Percentiles rank a stretch among this genome's conserved stretches.
These are phyloP conservation scores for Nidula niveotomentosa DNA, from an alignment of 1,284 basidiomycete genomes.

Conservation along the genomic window DNA sequence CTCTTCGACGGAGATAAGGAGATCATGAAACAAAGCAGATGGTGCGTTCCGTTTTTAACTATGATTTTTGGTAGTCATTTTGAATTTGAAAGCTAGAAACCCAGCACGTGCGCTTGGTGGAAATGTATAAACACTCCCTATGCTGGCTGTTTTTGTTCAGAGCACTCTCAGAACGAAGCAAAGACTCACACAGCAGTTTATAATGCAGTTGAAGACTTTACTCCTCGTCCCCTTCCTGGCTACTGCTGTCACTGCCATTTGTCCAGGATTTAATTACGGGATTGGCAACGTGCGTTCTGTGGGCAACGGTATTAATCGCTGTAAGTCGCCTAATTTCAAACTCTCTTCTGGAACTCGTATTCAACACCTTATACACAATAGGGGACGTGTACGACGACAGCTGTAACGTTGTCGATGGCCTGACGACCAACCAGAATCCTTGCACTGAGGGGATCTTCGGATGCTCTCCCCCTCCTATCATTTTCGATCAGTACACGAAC, in stretches of 20 bases:
- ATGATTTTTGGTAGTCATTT: too few relatives aligned
- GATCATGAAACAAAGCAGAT: too few relatives aligned
- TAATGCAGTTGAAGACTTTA: not conserved
- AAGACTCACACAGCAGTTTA: too few relatives aligned
- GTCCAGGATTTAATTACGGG: constrained; percentile 22
- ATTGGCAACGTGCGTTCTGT: constrained; percentile 20
- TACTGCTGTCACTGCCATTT: constrained; percentile 14
- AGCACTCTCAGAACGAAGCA: too few relatives aligned
- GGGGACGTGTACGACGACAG: constrained; percentile 20
- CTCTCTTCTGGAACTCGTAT: constrained; percentile 4
- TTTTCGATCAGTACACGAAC: constrained; percentile 19
- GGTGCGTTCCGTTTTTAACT: too few relatives aligned
- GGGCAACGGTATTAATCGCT: constrained; percentile 15
- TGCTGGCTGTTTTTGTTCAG: too few relatives aligned
- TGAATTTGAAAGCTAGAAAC: too few relatives aligned
- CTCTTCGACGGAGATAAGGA: too few relatives aligned
- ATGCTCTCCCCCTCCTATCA: constrained; percentile 23
- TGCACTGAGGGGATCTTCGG: constrained; percentile 25
- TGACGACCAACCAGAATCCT: constrained; percentile 25
- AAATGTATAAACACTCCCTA: too few relatives aligned
- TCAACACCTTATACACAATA: constrained; percentile 2
- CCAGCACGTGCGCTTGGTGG: too few relatives aligned
- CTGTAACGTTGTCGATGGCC: constrained; percentile 20
- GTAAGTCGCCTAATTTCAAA: constrained; percentile 9
- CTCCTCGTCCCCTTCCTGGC: constrained; percentile 2